Base-by-base conservation (phyloP, 192 early-diverging fungal genomes). In the Backusella circina region DNA sequence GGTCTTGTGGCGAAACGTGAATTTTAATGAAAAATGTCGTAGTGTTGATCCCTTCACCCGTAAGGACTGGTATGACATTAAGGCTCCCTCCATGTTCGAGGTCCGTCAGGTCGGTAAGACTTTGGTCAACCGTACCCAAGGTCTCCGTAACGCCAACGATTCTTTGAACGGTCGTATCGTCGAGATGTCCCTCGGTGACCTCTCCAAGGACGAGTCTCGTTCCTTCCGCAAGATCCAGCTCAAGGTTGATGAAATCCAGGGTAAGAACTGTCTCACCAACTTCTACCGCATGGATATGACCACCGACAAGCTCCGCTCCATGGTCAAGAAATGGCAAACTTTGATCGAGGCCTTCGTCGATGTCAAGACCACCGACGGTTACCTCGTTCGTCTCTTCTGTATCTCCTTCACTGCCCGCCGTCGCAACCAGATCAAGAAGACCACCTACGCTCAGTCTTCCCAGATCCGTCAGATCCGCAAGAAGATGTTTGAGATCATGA, bases 1-100 rank as follows among this genome's bases (percentile, higher is more conserved):
- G n/a, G 0, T 54, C 3, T 26, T 10, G 23, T 23, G 21, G 54
- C 12, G 54, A 26, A 26, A 57, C 23, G 9, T 57, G 21, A 57
- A 57, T 26, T 26, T 57, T 57, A 57, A 57, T 57, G 39, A 26
- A 57, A 10, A 28, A 10, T 23, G 5, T 21, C 31, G 73, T 84
- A 96, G 93, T 85, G 90, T 98, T 84, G 98, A 99, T 86, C 97
- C 98, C 87, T 99, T 98, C 93, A 94, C 94, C 90, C 94, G 98
- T 80, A 99, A 99, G 91, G 98, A 99, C 87, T 99, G 98, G 98
- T 99, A 98, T 84, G 96, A 98, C 83, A 91, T 99, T 90, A 98
- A 97, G 89, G 98, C 95, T 75, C 98, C 98, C 79, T 91, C 93
- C 72, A 91, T 96, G 85, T 99, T 99, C 82, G 92, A 94, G 77